Conservation (phyloP, 805 yeast genomes). For the Gaillardinia entomophila region DNA sequence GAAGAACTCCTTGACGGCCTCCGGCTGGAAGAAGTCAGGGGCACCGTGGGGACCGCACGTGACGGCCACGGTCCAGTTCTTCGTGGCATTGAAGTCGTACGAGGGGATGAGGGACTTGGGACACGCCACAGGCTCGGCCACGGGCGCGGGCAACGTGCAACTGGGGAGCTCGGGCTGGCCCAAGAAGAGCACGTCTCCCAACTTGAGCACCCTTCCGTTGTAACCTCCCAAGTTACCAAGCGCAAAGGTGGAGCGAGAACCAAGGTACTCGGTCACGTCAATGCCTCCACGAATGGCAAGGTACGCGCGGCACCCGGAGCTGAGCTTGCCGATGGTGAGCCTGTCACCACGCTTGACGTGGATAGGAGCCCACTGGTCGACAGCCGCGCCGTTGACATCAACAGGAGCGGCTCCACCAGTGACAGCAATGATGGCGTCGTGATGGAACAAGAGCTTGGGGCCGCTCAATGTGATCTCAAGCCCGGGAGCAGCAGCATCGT, state of each 20-base stretch:
- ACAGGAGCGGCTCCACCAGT: slow-evolving; percentile 82
- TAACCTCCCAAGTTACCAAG: slow-evolving; percentile 90
- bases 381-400: slow-evolving; percentile 53
- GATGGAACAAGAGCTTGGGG: slow-evolving; percentile 81
- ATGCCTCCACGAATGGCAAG: slow-evolving; percentile 89
- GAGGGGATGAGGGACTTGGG: slow-evolving; percentile 55
- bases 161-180: slow-evolving; percentile 70
- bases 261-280: slow-evolving; percentile 89
- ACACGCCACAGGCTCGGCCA: slow-evolving; percentile 52
- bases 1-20: slow-evolving; percentile 72
- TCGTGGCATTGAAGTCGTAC: slow-evolving; percentile 31
- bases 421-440: slow-evolving; percentile 67
- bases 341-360: slow-evolving; percentile 67
- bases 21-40: slow-evolving; percentile 85
- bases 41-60: slow-evolving; percentile 98
- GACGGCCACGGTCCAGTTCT: slow-evolving; percentile 81
- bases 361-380: slow-evolving; percentile 69
- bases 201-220: slow-evolving; percentile 86
- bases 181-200: slow-evolving; percentile 86
- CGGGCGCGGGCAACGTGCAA: slow-evolving; percentile 69
- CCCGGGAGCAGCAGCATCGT: slow-evolving; percentile 76
- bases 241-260: slow-evolving; percentile 95
- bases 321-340: slow-evolving; percentile 73
- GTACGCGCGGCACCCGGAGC: slow-evolving; percentile 83
- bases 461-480: slow-evolving; percentile 85